phyloP scores from a whole-genome alignment of 352 stramenopile genomes.

The Phytopythium mirpurense region DNA sequence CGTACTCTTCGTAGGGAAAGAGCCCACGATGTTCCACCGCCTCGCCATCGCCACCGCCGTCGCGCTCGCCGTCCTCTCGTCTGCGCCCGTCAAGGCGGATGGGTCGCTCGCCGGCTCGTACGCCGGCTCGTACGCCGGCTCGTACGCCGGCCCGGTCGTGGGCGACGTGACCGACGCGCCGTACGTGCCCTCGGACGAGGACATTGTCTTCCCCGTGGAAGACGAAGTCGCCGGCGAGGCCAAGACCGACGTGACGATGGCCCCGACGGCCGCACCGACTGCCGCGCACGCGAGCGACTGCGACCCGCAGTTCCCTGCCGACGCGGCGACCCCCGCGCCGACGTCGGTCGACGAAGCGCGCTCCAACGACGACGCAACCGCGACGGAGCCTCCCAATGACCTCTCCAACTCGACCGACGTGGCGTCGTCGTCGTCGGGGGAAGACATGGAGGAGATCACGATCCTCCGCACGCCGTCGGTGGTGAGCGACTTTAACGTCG shows the following conservation, averaged over 20 bases:
- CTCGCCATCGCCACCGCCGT: constrained; percentile 32
- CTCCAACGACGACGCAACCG: no score
- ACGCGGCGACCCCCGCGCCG: constrained; percentile 14
- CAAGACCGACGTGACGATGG: constrained; percentile 15
- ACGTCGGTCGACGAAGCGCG: neutral
- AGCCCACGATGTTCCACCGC: constrained; percentile 26
- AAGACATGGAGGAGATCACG: no score
- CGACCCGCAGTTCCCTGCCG: constrained; percentile 26
- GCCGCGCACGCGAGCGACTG: constrained; percentile 21
- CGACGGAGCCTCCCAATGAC: constrained; percentile 6
- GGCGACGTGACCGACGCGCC: constrained; percentile 1
- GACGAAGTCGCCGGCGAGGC: neutral
- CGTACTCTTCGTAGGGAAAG: neutral
- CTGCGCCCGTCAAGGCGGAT: constrained; percentile 8
- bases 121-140: constrained; percentile 8
- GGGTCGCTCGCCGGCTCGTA: constrained; percentile 11
- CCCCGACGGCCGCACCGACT: constrained; percentile 5
- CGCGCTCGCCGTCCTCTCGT: constrained; percentile 33
- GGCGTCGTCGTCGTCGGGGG: no score
- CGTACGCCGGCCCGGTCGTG: constrained; percentile 10
- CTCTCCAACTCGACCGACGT: no score
- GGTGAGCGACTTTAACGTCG: no score
- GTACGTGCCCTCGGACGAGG: constrained; percentile 5
- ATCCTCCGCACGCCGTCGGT: neutral
- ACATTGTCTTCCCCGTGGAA: constrained; percentile 11